A percentile compares a stretch with the other conserved stretches of the same genome.
These are phyloP conservation scores for Nakazawaea ernobii DNA, from an alignment of 805 yeast species.

Conservation along the genomic window DNA sequence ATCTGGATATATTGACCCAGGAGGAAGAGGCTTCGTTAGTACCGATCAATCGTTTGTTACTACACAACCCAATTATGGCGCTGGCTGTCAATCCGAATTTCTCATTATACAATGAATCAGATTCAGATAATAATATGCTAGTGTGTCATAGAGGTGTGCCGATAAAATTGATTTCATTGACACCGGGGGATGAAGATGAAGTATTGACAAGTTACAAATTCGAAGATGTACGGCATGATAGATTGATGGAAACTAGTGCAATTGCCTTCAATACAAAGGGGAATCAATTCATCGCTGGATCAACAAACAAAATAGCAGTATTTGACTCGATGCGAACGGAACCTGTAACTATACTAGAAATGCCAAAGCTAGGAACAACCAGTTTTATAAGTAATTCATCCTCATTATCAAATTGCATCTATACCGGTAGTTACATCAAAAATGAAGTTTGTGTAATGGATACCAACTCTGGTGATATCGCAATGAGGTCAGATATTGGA, in stretches of 20 bases:
- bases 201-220: conserved; percentile 23
- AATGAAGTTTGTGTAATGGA: conserved; percentile 23
- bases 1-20: conserved; percentile 18
- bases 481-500: conserved; percentile 1
- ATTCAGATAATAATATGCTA: conserved; percentile 18
- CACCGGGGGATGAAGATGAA: conserved; percentile 15
- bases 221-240: conserved; percentile 26
- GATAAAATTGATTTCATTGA: conserved; percentile 23
- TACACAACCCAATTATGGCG: conserved; percentile 24
- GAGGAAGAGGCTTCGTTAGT: conserved; percentile 13
- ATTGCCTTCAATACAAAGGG: conserved; percentile 18
- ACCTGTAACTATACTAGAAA: conserved; percentile 13
- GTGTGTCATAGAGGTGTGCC: conserved; percentile 29
- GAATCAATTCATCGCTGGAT: conserved; percentile 25
- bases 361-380: conserved; percentile 15
- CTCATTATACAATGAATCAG: conserved; percentile 20
- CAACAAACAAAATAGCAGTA: conserved; percentile 19
- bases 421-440: conserved; percentile 1
- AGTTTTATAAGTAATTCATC: conserved; percentile 15
- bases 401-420: neutral
- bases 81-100: conserved; percentile 28
- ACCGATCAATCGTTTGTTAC: conserved; percentile 30
- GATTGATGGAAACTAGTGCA: conserved; percentile 24
- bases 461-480: conserved; percentile 11
- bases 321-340: conserved; percentile 24